A percentile compares a stretch with the other conserved stretches of the same genome.
Evolutionary conservation across 495 filamentous ascomycete genomes (phyloP).

Genomic region (Penicillium canariense): DNA sequence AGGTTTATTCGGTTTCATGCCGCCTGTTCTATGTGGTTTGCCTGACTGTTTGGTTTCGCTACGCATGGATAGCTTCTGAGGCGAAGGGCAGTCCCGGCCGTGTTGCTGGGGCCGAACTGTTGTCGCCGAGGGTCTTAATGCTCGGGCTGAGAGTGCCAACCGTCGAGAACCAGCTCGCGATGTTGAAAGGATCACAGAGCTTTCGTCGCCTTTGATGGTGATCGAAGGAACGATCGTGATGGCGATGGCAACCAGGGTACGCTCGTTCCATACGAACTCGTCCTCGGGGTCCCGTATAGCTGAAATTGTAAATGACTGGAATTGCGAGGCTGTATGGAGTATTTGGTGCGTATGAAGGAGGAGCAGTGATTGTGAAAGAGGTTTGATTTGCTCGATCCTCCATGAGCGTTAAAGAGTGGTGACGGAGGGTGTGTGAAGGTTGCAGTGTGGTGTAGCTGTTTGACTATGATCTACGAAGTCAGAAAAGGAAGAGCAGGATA

Average conservation of each 20-base stretch:
- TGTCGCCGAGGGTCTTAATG: neutral
- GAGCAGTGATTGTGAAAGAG: neutral
- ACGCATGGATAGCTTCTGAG: neutral
- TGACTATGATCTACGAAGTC: neutral
- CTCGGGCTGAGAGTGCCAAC: neutral
- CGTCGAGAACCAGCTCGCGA: neutral
- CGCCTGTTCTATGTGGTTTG: neutral
- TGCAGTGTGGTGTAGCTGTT: neutral
- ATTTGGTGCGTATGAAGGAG: slow-evolving; percentile 14
- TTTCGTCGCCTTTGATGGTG: slow-evolving; percentile 32
- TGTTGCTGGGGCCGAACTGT: no score
- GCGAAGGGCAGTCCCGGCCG: neutral
- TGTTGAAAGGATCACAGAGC: slow-evolving; percentile 30
- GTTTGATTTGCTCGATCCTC: slow-evolving; percentile 16
- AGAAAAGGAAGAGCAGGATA: neutral
- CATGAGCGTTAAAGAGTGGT: slow-evolving; percentile 25
- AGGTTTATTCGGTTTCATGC: slow-evolving; percentile 4
- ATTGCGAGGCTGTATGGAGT: neutral
- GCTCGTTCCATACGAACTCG: slow-evolving; percentile 10
- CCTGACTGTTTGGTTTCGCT: no score
- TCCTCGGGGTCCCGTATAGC: neutral
- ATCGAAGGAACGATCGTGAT: slow-evolving; percentile 41
- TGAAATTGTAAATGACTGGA: neutral
- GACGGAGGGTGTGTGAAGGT: slow-evolving; percentile 23
- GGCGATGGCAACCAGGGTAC: slow-evolving; percentile 11